Percentiles rank a stretch among this genome's conserved stretches.
phyloP scores from a whole-genome alignment of 192 early-diverging fungal genomes.

The Irineochytrium annulatum region DNA sequence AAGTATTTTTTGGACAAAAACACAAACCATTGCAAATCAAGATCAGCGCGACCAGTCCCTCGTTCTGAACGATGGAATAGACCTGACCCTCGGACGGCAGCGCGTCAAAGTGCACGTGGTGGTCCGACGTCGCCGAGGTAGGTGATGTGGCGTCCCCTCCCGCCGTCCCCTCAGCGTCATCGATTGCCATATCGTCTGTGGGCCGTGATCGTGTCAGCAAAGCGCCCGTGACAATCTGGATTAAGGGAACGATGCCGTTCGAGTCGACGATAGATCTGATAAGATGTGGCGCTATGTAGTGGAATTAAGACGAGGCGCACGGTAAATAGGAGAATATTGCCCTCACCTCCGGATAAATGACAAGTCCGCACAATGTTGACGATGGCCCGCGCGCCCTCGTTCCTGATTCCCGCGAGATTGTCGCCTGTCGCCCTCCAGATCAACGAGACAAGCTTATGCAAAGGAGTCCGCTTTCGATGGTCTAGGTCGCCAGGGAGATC shows the following conservation, averaged over 20 bases:
- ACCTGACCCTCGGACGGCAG: constrained; percentile 43
- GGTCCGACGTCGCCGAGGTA: constrained; percentile 23
- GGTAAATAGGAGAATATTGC: neutral
- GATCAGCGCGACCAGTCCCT: constrained; percentile 45
- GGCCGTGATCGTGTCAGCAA: constrained; percentile 30
- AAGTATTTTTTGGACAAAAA: constrained; percentile 1
- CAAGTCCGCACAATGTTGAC: constrained; percentile 39
- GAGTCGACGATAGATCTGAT: constrained; percentile 33
- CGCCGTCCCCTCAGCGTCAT: neutral
- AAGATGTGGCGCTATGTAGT: constrained; percentile 19
- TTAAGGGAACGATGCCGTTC: constrained; percentile 34
- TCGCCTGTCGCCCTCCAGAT: constrained; percentile 47
- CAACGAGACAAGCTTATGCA: constrained; percentile 34
- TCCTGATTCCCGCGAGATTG: constrained; percentile 45
- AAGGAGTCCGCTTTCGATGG: constrained; percentile 24
- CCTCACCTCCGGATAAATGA: constrained; percentile 32
- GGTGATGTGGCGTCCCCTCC: constrained; percentile 2
- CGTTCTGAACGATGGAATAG: constrained; percentile 52
- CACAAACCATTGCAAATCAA: constrained; percentile 32
- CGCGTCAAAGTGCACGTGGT: constrained; percentile 55
- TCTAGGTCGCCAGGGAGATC: constrained; percentile 11
- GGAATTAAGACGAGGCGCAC: neutral
- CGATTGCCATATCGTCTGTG: too few relatives aligned
- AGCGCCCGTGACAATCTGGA: constrained; percentile 52
- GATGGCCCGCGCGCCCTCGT: constrained; percentile 50